Base-by-base conservation (phyloP, 768 basidiomycete species). In the Tulasnella sp. region DNA sequence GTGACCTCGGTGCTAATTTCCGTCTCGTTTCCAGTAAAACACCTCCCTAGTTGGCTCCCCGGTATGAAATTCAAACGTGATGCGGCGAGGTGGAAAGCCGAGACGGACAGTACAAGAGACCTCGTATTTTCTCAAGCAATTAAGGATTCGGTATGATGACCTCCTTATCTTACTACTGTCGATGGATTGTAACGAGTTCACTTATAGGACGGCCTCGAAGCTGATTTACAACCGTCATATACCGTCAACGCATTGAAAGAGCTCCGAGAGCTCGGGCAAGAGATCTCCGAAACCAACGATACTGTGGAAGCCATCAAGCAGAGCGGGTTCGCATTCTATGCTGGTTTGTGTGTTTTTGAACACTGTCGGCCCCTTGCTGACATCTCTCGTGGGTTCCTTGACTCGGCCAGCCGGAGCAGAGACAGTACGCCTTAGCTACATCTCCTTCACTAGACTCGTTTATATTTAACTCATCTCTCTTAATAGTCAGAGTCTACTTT, bases 21-120 rank as follows among this genome's bases (percentile, higher is more conserved):
- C 15, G 32, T 32, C 13, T 29, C 5, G 5, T 35, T 26, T 16
- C 1, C 32, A 80, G 80, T 80, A 9, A 71, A 75, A 70, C 61
- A 79, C 26, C 51, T 81, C 20, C 80, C 80, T 20, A 32, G n/a
- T 5, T 81, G 79, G 79, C 44, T 80, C 11, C 80, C 80, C 5
- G 79, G 79, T 61, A 73, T 77, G n/a, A 77, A 73, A 23, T 81
- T 80, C 73, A 48, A 78, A 44, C 57, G 73, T 18, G 32, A 69
- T 35, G 79, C 77, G 32, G 29, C 71, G 29, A 11, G 39, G 29
- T 73, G 39, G 40, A 73, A 29, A 37, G 46, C 23, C 15, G 71
- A 73, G 71, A 67, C 61, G 6, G 61, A 67, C 16, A 5, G 32
- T 29, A 67, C 61, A 10, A 26, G 61, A 26, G 11, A 67, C 32